phyloP scores from a whole-genome alignment of 352 stramenopile species.

The Pythium pyrilobum region DNA sequence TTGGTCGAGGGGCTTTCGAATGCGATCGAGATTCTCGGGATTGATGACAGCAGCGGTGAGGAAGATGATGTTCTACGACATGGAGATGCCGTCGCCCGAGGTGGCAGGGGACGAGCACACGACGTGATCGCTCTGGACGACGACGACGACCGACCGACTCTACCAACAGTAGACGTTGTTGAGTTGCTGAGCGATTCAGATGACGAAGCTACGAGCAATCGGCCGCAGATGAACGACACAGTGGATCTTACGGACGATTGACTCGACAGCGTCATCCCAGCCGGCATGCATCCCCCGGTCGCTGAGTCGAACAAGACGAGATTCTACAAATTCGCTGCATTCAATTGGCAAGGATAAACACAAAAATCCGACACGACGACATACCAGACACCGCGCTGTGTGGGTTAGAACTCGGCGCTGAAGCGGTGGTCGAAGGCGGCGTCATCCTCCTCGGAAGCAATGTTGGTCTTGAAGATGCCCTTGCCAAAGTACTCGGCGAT shows the following conservation, averaged over 20 bases:
- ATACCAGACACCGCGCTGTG: no score
- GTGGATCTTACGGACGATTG: constrained; percentile 17
- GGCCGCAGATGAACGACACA: neutral
- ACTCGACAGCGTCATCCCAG: neutral
- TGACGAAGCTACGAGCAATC: neutral
- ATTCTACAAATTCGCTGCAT: no score
- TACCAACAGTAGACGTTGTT: neutral
- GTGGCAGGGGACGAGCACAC: neutral
- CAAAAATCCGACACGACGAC: no score
- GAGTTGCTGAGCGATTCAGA: constrained; percentile 10
- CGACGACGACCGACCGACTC: neutral
- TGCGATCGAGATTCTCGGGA: constrained; percentile 30
- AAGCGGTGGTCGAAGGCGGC: constrained; percentile 69
- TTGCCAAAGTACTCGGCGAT: constrained; percentile 92
- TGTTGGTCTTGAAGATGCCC: constrained; percentile 86
- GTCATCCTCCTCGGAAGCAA: constrained; percentile 55
- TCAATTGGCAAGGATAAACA: no score
- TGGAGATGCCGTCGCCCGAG: neutral
- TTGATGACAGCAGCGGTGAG: constrained; percentile 48
- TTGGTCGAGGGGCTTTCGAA: constrained; percentile 10
- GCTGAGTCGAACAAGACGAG: no score
- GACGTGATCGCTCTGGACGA: constrained; percentile 20
- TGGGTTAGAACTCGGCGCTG: constrained; percentile 75
- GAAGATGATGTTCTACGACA: constrained; percentile 8
- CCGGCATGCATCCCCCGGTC: no score